Evolutionary conservation across 768 basidiomycete species (phyloP), one percentile per base, ranked within the genome.

Genomic region (Pulveroboletus sp.): DNA sequence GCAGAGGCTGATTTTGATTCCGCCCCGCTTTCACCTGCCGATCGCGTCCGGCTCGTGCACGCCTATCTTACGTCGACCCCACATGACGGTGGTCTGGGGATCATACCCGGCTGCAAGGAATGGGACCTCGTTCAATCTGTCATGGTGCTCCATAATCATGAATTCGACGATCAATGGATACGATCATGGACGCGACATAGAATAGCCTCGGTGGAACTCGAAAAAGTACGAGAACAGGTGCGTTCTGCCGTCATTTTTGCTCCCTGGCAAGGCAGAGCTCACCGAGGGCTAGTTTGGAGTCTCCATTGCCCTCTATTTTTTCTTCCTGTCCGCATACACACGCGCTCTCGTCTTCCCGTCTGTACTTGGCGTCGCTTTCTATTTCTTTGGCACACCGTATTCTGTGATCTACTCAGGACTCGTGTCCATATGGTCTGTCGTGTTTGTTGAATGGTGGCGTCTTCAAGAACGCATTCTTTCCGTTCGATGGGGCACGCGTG

Each of bases 361-460:
- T 2, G 63, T 69, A 14, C 71, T 91, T 36, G 93, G 93, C 1
- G 58, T 82, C 41, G 43, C 79, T 17, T 85, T 83, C 64, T 91
- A 83, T 71, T 77, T 82, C 69, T 76, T 87, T 60, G 78, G 81
- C 26, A 75, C 77, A 1, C 79, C 85, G 0, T 97, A 93, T 68
- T 85, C 86, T 8, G 78, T 86, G 10, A 40, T 80, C 5, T 97
- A 93, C 65, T 91, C 91, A 0, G 69, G 77, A 46, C 69, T 89
- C 18, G 71, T 95, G 41, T 79, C 83, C n/a, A 47, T 93, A 3
- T 99, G 94, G 89, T 85, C 87, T 0, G 75, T 92, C 41, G 67
- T 78, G 17, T 95, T 94, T 60, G 86, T 94, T 53, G 93, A 97
- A 66, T 86, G 83, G 74, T 99, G 95, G 95, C 79, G 88, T 27